Evolutionary conservation across 1,139 yeast genomes (phyloP).

Genomic region (Kodamaea ohmeri): DNA sequence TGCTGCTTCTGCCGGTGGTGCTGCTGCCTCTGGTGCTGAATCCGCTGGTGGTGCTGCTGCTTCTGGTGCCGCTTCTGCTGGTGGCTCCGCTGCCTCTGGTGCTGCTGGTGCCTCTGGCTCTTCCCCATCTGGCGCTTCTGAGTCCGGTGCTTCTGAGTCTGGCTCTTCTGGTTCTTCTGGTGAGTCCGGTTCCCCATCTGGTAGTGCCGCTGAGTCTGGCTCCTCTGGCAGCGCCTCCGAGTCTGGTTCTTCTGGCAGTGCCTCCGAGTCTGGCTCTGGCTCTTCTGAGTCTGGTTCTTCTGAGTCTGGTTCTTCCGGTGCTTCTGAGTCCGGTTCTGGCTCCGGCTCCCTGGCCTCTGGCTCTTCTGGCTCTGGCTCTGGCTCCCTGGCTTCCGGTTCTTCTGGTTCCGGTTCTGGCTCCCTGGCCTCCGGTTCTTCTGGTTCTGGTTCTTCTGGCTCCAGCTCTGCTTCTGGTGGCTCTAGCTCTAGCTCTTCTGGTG

Average conservation of each 20-base stretch:
- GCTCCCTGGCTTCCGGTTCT: constrained; percentile 12
- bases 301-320: constrained; percentile 39
- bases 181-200: constrained; percentile 57
- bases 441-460: constrained; percentile 37
- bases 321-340: constrained; percentile 36
- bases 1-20: constrained; percentile 7
- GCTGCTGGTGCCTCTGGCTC: constrained; percentile 9
- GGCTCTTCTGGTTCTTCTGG: constrained; percentile 11
- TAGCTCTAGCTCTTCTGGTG: constrained; percentile 8
- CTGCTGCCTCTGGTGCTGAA: constrained; percentile 7
- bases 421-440: constrained; percentile 16
- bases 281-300: constrained; percentile 29
- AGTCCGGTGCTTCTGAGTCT: constrained; percentile 30
- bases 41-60: constrained; percentile 8
- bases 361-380: constrained; percentile 5
- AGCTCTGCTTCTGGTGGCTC: too few relatives aligned
- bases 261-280: constrained; percentile 15
- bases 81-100: constrained; percentile 11
- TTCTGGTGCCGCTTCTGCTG: constrained; percentile 13
- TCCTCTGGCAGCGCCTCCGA: constrained; percentile 46
- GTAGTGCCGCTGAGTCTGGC: constrained; percentile 43
- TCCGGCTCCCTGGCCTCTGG: constrained; percentile 19
- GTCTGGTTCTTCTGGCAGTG: constrained; percentile 46
- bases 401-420: constrained; percentile 16
- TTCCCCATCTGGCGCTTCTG: constrained; percentile 42